A percentile compares a stretch with the other conserved stretches of the same genome.
phyloP scores from a whole-genome alignment of 2,329 filamentous ascomycete genomes.

The Verticillium isaacii region DNA sequence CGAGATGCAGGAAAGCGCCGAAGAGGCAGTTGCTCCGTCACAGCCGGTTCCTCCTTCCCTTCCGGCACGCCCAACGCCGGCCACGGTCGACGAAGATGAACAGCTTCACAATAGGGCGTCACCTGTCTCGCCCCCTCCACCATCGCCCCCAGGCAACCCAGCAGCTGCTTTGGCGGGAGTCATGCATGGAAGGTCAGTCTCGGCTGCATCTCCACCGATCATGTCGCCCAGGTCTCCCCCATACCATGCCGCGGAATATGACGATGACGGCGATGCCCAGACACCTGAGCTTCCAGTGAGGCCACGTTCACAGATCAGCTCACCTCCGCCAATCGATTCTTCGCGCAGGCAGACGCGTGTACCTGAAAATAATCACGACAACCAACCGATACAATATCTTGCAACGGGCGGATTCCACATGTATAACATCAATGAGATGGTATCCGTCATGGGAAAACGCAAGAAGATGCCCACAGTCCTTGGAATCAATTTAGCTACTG shows the following conservation, averaged over 20 bases:
- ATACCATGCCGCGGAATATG: slow-evolving; percentile 14
- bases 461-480: slow-evolving; percentile 98
- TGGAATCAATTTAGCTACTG: slow-evolving; percentile 86
- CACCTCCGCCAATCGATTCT: slow-evolving; percentile 16
- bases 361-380: background rate
- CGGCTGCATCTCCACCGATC: slow-evolving; percentile 47
- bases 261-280: slow-evolving; percentile 23
- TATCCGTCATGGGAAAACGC: slow-evolving; percentile 92
- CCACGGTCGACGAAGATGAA: background rate
- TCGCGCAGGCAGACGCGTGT: slow-evolving; percentile 14
- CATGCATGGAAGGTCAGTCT: slow-evolving; percentile 41
- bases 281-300: slow-evolving; percentile 33
- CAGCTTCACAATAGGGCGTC: background rate
- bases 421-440: slow-evolving; percentile 97
- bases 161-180: slow-evolving; percentile 52
- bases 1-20: slow-evolving; percentile 53
- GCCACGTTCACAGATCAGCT: slow-evolving; percentile 18
- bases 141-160: slow-evolving; percentile 32
- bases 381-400: background rate
- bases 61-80: slow-evolving; percentile 12
- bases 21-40: slow-evolving; percentile 34
- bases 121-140: background rate
- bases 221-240: background rate
- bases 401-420: slow-evolving; percentile 78
- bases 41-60: slow-evolving; percentile 27